Evolutionary conservation across 805 yeast genomes (phyloP), one percentile per base, ranked within the genome.

Genomic region (Nakazawaea siamensis): DNA sequence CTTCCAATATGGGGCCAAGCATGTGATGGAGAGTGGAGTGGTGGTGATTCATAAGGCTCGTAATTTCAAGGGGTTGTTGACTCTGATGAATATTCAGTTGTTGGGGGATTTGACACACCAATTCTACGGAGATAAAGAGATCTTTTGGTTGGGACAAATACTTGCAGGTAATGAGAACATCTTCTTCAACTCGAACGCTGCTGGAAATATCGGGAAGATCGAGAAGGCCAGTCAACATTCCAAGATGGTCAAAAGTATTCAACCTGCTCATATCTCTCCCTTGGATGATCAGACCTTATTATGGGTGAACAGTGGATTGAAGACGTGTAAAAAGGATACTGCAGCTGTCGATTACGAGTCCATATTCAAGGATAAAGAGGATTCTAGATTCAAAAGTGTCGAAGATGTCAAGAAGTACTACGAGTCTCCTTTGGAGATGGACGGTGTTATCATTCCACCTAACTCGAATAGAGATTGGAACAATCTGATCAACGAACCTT

Each of bases 101-200:
- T 60, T 64, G 48, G 54, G 53, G 33, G 49, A 65, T 19, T 58
- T 67, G 19, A 52, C 63, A 1, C 60, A 70, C 1, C 68, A 76
- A 15, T 66, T 80, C 10, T 80, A 82, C 66, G 94, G 94, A 27
- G 94, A 82, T 43, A 82, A 82, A 45, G 92, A 82, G 50, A 60
- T 81, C 43, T 75, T 80, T 47, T 80, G 90, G 90, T 50, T 82
- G 24, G 84, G 83, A 2, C 71, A 75, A 51, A 63, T 70, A 29
- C 56, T 68, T 18, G 62, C 68, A 24, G 78, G 84, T 7, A 75
- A 76, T 45, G 73, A 70, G 35, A 51, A 57, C 19, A 73, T 73
- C 42, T 54, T 51, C 21, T 68, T 78, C 50, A 77, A 76, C 45
- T 39, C 54, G 7, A 51, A 62, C 44, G 59, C 70, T 8, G 82